Conservation (phyloP, 306 rosid species). For the Corylus avellana region DNA sequence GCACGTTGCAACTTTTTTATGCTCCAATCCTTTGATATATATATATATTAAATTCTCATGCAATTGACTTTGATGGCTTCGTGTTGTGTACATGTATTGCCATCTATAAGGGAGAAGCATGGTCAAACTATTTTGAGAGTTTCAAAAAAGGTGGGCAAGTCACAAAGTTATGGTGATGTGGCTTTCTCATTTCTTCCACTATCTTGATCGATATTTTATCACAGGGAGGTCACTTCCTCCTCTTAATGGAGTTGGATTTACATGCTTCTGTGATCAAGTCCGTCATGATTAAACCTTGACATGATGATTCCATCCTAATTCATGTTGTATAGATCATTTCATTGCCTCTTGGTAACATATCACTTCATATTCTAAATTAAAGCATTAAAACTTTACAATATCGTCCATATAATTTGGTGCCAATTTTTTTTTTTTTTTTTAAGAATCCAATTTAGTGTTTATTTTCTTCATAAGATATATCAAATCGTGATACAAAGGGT, state of each 20-base stretch:
- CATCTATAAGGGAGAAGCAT: conserved; percentile 69
- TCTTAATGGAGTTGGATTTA: conserved; percentile 55
- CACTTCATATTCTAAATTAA: not conserved
- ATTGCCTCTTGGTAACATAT: not conserved
- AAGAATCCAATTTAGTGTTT: not conserved
- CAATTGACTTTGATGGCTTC: not conserved
- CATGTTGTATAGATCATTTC: not conserved
- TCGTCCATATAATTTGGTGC: not conserved
- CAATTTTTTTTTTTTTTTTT: no score
- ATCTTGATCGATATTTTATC: conserved; percentile 57
- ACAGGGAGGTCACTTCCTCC: conserved; percentile 58
- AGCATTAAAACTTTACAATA: not conserved
- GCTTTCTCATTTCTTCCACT: conserved; percentile 60
- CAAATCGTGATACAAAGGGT: not conserved
- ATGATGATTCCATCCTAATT: not conserved
- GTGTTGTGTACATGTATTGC: conserved; percentile 56
- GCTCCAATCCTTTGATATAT: no score
- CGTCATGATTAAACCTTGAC: conserved; percentile 15
- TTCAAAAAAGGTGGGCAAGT: conserved; percentile 77
- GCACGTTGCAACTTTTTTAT: no score
- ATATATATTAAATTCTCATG: not conserved
- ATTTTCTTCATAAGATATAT: not conserved
- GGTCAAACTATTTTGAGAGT: conserved; percentile 67
- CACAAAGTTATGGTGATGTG: conserved; percentile 71
- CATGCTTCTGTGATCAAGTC: conserved; percentile 71